Evolutionary conservation across 1,284 basidiomycete species (phyloP), one percentile per base, ranked within the genome.

Genomic region (Malassezia sympodialis): DNA sequence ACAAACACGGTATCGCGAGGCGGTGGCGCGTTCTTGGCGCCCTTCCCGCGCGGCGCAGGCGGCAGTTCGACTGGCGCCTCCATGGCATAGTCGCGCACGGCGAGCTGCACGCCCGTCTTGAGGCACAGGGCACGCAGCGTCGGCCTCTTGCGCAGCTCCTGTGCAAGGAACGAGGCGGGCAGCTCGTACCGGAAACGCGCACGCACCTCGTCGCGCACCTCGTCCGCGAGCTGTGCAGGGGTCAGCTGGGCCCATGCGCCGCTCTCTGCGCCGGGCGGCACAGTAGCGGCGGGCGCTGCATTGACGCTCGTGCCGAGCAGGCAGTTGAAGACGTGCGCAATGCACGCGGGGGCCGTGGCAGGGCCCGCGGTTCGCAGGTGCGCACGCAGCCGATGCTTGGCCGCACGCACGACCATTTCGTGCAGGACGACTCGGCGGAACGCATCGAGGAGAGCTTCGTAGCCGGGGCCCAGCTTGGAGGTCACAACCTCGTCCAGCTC

Each of bases 271-370:
- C 64, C 1, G 65, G 63, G 42, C 66, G 41, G 40, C 19, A 53
- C 60, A 5, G 50, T 59, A 14, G 79, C 75, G 41, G 72, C 64
- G 11, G 80, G 79, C 8, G 68, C 62, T 15, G 77, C 46, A 66
- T 79, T 77, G 58, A 76, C 48, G 7, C 66, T 66, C 8, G 75
- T 63, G 45, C 80, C 80, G n/a, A 82, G 65, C 5, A 82, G 75
- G 62, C 80, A 81, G 76, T 82, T 82, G 72, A 80, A 76, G 77
- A 81, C 80, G 75, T 82, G 81, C 14, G 80, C 77, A 51, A 72
- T 58, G 56, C 64, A 65, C 5, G 65, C 57, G 15, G 65, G 54
- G 23, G 58, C 53, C 39, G 66, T 53, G 30, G 58, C 54, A 30
- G 58, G 56, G 23, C 56, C 56, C 27, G 61, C 56, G 32, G 59